A percentile compares a stretch with the other conserved stretches of the same genome.
Evolutionary conservation across 345 rosid genomes (phyloP).

Genomic region (Murraya paniculata): DNA sequence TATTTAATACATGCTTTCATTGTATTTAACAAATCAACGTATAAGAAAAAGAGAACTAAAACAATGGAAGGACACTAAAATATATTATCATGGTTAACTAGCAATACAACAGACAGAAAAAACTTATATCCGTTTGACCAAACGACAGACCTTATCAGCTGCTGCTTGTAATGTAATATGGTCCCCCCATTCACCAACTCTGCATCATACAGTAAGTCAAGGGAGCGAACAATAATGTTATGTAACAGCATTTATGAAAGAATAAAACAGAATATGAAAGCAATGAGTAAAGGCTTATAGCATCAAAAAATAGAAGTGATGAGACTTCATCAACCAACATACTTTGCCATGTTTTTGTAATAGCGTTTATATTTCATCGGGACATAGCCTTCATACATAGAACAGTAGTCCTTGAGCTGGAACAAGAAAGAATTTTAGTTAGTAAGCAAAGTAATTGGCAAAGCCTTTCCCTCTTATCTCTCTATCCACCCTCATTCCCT

Average conservation of each 20-base stretch:
- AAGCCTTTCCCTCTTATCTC: neutral
- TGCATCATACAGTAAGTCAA: conserved; percentile 30
- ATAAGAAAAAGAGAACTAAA: neutral
- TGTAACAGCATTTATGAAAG: neutral
- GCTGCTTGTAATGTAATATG: conserved; percentile 96
- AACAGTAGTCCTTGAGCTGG: conserved; percentile 70
- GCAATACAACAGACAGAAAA: neutral
- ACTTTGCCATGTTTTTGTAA: conserved; percentile 86
- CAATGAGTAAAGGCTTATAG: neutral
- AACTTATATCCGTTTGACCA: conserved; percentile 12
- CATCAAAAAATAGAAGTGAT: neutral
- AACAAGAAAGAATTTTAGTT: conserved; percentile 24
- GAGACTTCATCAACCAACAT: conserved; percentile 30
- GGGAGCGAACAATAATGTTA: neutral
- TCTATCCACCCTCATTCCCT: neutral
- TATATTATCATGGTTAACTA: neutral
- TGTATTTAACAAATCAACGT: neutral
- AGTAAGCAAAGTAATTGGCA: conserved; percentile 7
- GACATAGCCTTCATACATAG: conserved; percentile 79
- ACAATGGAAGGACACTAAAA: neutral
- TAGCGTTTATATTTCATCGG: conserved; percentile 94
- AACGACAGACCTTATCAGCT: conserved; percentile 70
- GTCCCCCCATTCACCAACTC: conserved; percentile 96
- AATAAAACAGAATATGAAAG: conserved; percentile 9
- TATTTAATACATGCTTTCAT: neutral